phyloP scores from a whole-genome alignment of 2,329 filamentous ascomycete species.

The Fusarium sp. region DNA sequence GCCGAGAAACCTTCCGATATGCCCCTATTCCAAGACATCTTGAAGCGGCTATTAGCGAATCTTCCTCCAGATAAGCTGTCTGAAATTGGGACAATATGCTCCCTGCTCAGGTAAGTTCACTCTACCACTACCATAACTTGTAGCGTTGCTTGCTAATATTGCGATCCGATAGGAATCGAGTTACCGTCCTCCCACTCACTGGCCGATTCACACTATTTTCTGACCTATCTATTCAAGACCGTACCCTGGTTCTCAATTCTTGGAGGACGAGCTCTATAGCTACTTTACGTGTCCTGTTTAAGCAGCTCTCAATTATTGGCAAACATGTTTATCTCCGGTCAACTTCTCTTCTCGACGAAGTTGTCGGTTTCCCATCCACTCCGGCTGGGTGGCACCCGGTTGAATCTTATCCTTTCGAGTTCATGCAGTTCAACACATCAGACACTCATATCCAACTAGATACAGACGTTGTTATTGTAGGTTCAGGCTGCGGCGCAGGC shows the following conservation, averaged over 20 bases:
- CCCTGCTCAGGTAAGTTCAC: not conserved
- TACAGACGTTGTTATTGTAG: slow-evolving; percentile 4
- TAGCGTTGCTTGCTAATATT: not conserved
- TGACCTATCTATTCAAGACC: not conserved
- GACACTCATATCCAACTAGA: not conserved
- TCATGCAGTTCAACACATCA: not conserved
- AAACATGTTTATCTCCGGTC: slow-evolving; percentile 10
- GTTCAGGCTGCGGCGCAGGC: slow-evolving; percentile 1
- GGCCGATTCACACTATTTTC: not conserved
- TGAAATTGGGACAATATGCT: not conserved
- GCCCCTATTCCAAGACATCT: not conserved
- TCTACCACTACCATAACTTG: rapidly evolving
- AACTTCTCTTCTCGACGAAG: not conserved
- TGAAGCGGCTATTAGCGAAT: not conserved
- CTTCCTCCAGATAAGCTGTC: not conserved
- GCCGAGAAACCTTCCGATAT: not conserved
- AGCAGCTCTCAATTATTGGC: not conserved
- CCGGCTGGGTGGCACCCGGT: not conserved
- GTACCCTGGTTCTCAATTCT: not conserved
- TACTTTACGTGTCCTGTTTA: not conserved
- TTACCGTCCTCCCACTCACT: not conserved
- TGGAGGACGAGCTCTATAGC: slow-evolving; percentile 4
- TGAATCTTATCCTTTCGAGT: not conserved
- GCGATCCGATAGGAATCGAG: not conserved
- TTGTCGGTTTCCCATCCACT: slow-evolving; percentile 1